Percentiles rank a stretch among this genome's conserved stretches.
These are phyloP conservation scores for Paecilomyces sp. DNA, from an alignment of 2,329 filamentous ascomycete species.

Conservation along the genomic window DNA sequence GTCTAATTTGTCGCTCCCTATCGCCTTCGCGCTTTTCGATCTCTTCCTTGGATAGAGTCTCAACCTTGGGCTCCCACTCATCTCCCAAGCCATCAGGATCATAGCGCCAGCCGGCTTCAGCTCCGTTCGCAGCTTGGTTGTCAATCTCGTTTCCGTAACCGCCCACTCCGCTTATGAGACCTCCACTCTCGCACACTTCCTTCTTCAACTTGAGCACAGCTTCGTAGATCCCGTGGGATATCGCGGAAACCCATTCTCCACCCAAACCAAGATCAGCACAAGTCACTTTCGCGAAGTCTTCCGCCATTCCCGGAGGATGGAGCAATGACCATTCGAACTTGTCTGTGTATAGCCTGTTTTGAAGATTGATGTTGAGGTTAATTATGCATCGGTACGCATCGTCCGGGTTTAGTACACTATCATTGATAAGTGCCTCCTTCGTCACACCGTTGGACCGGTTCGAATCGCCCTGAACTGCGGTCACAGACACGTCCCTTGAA, in stretches of 20 bases:
- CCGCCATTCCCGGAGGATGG: conserved; percentile 83
- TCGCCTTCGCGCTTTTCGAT: conserved; percentile 97
- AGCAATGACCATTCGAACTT: conserved; percentile 97
- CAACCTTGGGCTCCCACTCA: conserved; percentile 77
- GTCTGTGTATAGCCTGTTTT: conserved; percentile 88
- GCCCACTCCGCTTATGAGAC: conserved; percentile 68
- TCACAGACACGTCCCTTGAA: conserved; percentile 49
- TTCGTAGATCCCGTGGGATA: conserved; percentile 96
- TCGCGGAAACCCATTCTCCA: conserved; percentile 88
- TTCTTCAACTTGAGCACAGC: conserved; percentile 89
- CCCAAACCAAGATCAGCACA: conserved; percentile 84
- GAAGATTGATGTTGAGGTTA: conserved; percentile 81
- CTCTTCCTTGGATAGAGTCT: conserved; percentile 82
- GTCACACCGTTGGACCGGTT: conserved; percentile 19
- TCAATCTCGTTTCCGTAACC: conserved; percentile 66
- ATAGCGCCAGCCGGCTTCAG: conserved; percentile 92
- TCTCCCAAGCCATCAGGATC: conserved; percentile 83
- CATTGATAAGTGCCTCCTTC: conserved; percentile 45
- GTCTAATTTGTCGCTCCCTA: conserved; percentile 79
- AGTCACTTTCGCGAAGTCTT: conserved; percentile 85
- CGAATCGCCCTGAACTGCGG: conserved; percentile 52
- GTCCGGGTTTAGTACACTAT: conserved; percentile 77
- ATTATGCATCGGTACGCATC: conserved; percentile 94
- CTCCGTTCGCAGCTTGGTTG: conserved; percentile 74
- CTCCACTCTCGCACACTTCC: conserved; percentile 87